Conservation (phyloP, 139 green algal genomes). For the Chara braunii region DNA sequence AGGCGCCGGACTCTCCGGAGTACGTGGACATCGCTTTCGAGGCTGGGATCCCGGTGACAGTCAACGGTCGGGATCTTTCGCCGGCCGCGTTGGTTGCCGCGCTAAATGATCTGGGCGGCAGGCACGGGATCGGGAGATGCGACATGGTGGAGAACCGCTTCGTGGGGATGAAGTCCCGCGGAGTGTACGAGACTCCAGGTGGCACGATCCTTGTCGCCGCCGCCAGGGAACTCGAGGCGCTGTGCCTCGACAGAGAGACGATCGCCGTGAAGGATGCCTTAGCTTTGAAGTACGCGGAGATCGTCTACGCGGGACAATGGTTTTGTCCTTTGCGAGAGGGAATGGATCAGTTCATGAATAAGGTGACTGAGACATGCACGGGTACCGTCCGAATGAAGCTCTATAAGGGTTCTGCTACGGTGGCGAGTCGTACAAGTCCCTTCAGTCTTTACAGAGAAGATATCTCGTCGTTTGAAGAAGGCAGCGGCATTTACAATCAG, state of each 20-base stretch:
- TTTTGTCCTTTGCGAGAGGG: conserved; percentile 39
- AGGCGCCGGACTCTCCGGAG: conserved; percentile 35
- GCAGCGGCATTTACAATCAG: conserved; percentile 65
- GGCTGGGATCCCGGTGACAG: conserved; percentile 86
- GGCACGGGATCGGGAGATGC: conserved; percentile 68
- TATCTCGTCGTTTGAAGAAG: conserved; percentile 93
- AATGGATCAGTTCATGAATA: conserved; percentile 38
- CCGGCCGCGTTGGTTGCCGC: conserved; percentile 80
- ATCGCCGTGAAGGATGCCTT: conserved; percentile 41
- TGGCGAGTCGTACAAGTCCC: conserved; percentile 63
- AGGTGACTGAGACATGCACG: conserved; percentile 35
- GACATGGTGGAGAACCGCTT: conserved; percentile 98
- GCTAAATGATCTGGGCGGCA: conserved; percentile 82
- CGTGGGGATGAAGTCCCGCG: conserved; percentile 79
- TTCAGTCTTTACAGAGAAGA: conserved; percentile 67
- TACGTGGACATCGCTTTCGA: conserved; percentile 94
- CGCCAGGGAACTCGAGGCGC: conserved; percentile 22
- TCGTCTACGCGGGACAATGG: conserved; percentile 40
- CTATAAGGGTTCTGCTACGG: conserved; percentile 82
- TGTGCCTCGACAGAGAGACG: conserved; percentile 36
- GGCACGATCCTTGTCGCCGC: conserved; percentile 86
- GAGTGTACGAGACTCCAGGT: conserved; percentile 97
- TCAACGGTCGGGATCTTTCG: conserved; percentile 77
- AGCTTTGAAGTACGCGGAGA: conserved; percentile 41
- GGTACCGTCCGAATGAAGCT: conserved; percentile 84